Evolutionary conservation across 257 asterid species (phyloP), one percentile per base, ranked within the genome.

Genomic region (Lycium barbarum): DNA sequence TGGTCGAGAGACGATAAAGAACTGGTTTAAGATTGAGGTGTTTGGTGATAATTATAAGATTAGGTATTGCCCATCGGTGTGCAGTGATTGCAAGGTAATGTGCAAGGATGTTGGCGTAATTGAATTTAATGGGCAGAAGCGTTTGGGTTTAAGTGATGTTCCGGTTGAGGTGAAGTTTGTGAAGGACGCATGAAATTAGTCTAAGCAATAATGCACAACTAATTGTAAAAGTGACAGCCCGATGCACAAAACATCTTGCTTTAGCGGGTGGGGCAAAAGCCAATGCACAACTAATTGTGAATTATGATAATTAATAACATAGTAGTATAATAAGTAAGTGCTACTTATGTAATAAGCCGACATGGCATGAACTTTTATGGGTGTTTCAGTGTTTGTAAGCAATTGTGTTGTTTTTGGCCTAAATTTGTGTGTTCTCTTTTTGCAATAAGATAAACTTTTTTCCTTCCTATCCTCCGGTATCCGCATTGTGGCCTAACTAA

Each of bases 11-110:
- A 70, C 78, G 14, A 38, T 17, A 70, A 70, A 1, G 6, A 70
- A 70, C 8, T 70, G 54, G 33, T 70, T 70, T 70, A 70, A 70
- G 78, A 70, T 70, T 70, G 54, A 70, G 8, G 78, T 2, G 78
- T 38, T 13, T 38, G 78, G 78, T 0, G 54, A 70, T 38, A 70
- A 70, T 70, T 38, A 70, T 6, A 70, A 70, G 53, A 38, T 70
- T 70, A 70, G 0, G 13, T 38, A 38, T 70, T 70, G 78, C 15
- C 78, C 78, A 70, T 70, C 78, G 13, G 53, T 38, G 45, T 70
- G 53, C 20, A 15, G n/a, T 6, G 6, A 38, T 36, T 68, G 53
- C 53, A 7, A 68, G 26, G 20, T 68, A 0, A 38, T 38, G 78
- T 68, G 78, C 26, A 68, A 68, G 7, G 26, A 68, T 38, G 78